Evolutionary conservation across 163 green algal species (phyloP).

Genomic region (Chlorella variabilis): DNA sequence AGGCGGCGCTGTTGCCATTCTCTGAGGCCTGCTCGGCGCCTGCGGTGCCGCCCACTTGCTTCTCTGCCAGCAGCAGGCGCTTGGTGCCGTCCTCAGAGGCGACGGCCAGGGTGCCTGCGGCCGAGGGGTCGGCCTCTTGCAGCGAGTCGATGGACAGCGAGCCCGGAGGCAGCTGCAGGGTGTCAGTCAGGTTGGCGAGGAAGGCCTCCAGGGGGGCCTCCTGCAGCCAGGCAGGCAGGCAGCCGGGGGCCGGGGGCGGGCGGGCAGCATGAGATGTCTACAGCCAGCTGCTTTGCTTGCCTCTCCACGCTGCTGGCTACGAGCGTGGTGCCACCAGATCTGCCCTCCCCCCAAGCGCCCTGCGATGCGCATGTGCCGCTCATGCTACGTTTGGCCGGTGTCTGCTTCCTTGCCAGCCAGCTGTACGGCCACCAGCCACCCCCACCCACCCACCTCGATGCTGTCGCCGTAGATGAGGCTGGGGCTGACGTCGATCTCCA

Average conservation of each 20-base stretch:
- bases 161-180: conserved; percentile 18
- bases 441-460: conserved; percentile 12
- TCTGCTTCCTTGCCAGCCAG: too few relatives aligned
- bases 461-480: conserved; percentile 19
- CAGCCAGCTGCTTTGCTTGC: too few relatives aligned
- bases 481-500: conserved; percentile 23
- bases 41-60: background rate
- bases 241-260: too few relatives aligned
- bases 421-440: too few relatives aligned
- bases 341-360: too few relatives aligned
- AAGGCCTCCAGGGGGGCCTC: conserved; percentile 13
- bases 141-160: background rate
- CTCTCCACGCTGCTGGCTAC: too few relatives aligned
- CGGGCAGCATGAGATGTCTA: too few relatives aligned
- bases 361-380: too few relatives aligned
- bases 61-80: background rate
- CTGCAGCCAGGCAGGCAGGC: background rate
- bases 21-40: too few relatives aligned
- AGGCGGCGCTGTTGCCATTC: background rate
- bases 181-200: conserved; percentile 6
- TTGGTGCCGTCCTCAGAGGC: background rate
- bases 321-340: too few relatives aligned
- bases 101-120: background rate
- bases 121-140: background rate
- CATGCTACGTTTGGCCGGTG: too few relatives aligned